Conservation (phyloP, 805 yeast species). For the Debaryomyces tyrocola region DNA sequence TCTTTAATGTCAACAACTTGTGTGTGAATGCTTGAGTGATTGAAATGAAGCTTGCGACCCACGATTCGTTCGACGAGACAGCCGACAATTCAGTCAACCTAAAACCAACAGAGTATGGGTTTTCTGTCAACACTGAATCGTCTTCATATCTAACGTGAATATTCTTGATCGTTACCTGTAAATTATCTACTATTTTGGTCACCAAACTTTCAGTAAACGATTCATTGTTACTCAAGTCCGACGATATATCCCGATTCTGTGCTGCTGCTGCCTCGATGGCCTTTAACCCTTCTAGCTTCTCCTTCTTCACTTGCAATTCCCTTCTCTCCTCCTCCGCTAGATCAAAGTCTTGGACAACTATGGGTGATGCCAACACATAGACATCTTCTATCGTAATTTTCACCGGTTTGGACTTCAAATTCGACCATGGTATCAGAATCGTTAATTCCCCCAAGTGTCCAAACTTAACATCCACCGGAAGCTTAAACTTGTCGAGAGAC, state of each 20-base stretch:
- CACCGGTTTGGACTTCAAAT: slow-evolving; percentile 88
- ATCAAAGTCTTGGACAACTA: slow-evolving; percentile 53
- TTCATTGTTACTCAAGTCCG: slow-evolving; percentile 57
- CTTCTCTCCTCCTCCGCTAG: slow-evolving; percentile 59
- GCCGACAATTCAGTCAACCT: slow-evolving; percentile 87
- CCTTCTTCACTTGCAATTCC: slow-evolving; percentile 59
- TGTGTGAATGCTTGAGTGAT: slow-evolving; percentile 65
- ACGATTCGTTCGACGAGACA: slow-evolving; percentile 78
- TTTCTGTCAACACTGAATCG: slow-evolving; percentile 61
- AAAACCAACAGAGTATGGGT: slow-evolving; percentile 80
- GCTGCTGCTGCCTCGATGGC: slow-evolving; percentile 52
- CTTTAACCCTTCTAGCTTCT: slow-evolving; percentile 67
- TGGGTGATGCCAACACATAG: slow-evolving; percentile 78
- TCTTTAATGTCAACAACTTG: slow-evolving; percentile 72
- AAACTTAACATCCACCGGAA: slow-evolving; percentile 84
- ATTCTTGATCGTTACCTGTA: slow-evolving; percentile 86
- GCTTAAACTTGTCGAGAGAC: slow-evolving; percentile 78
- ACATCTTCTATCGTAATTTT: slow-evolving; percentile 85
- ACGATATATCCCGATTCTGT: slow-evolving; percentile 26
- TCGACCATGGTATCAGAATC: slow-evolving; percentile 95
- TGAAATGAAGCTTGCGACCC: slow-evolving; percentile 85
- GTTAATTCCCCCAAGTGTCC: slow-evolving; percentile 91
- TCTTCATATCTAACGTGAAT: slow-evolving; percentile 95
- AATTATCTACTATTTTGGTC: slow-evolving; percentile 88
- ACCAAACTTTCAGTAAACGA: slow-evolving; percentile 83